A percentile compares a stretch with the other conserved stretches of the same genome.
These are phyloP conservation scores for Daldinia childiae DNA, from an alignment of 495 filamentous ascomycete species.

Conservation along the genomic window DNA sequence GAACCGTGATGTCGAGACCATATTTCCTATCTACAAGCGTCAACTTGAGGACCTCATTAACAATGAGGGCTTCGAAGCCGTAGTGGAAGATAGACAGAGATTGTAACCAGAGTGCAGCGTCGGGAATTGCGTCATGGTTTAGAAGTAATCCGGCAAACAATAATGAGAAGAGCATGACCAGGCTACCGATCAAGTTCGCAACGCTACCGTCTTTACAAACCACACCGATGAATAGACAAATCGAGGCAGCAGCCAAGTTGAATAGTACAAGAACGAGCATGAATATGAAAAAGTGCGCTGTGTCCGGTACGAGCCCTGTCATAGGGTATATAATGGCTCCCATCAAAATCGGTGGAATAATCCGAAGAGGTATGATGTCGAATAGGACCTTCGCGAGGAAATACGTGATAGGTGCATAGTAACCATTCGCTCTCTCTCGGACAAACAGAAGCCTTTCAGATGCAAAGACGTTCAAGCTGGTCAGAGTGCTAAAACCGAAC, in stretches of 20 bases:
- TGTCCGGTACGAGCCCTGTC: slow-evolving; percentile 89
- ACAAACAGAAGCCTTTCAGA: slow-evolving; percentile 92
- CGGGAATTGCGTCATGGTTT: slow-evolving; percentile 92
- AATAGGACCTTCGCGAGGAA: slow-evolving; percentile 94
- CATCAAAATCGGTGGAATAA: slow-evolving; percentile 96
- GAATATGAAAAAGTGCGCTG: slow-evolving; percentile 88
- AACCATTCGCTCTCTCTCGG: slow-evolving; percentile 94
- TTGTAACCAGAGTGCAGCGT: slow-evolving; percentile 86
- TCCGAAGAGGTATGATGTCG: slow-evolving; percentile 91
- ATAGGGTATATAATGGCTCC: slow-evolving; percentile 98
- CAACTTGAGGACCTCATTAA: slow-evolving; percentile 95
- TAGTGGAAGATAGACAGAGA: slow-evolving; percentile 99
- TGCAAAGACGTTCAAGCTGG: slow-evolving; percentile 91
- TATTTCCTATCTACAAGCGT: slow-evolving; percentile 92
- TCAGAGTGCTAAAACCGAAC: slow-evolving; percentile 96
- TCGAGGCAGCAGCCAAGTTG: slow-evolving; percentile 90
- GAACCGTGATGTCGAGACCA: slow-evolving; percentile 94
- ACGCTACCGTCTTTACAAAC: slow-evolving; percentile 91
- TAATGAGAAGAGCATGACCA: slow-evolving; percentile 98
- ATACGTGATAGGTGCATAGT: slow-evolving; percentile 97
- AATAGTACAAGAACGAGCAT: slow-evolving; percentile 93
- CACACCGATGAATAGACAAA: slow-evolving; percentile 97
- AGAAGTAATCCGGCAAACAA: slow-evolving; percentile 92
- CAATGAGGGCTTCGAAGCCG: slow-evolving; percentile 93
- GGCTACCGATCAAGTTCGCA: slow-evolving; percentile 90